Base-by-base conservation (phyloP, 1,284 basidiomycete genomes). In the Cryptococcus jaspeensis region DNA sequence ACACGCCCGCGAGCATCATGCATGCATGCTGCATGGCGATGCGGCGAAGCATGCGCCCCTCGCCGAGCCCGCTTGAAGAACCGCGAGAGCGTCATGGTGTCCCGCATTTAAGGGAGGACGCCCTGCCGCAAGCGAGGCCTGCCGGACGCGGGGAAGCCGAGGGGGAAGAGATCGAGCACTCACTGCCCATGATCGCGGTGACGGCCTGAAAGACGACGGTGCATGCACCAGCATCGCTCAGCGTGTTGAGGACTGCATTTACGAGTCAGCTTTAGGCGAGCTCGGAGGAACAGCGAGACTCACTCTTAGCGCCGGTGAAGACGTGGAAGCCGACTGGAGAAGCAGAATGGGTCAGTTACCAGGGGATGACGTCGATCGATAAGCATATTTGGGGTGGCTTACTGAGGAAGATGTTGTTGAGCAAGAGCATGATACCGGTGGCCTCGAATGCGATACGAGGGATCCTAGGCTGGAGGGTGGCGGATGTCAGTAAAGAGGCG, bases 151-250 rank as follows among this genome's bases (percentile, higher is more conserved):
- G n/a, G n/a, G n/a, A n/a, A n/a, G n/a, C n/a, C n/a, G n/a, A 53
- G 16, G 38, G 23, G 38, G 42, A 38, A 47, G 36, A 7, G 25
- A 23, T 32, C 11, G 3, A 8, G 39, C 42, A 60, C 70, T 67
- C 36, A 71, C 66, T 67, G 37, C 73, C 75, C 23, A 75, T 71
- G 43, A 75, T 61, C 9, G 72, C 79, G 0, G 80, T 65, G 45
- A 83, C 74, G n/a, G 80, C 78, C 51, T 80, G 81, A 75, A 84
- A 87, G 0, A 78, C 77, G 44, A 87, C 77, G 0, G 84, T 84
- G 72, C 84, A 85, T 20, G 79, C 69, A 0, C 81, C 79, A n/a
- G 80, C 81, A 61, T 83, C 78, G 1, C 82, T 81, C 3, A 87
- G 77, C 0, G 84, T 85, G 77, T 87, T 87, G 54, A 87, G 67